phyloP scores from a whole-genome alignment of 768 basidiomycete species.

The Ramaria sp. region DNA sequence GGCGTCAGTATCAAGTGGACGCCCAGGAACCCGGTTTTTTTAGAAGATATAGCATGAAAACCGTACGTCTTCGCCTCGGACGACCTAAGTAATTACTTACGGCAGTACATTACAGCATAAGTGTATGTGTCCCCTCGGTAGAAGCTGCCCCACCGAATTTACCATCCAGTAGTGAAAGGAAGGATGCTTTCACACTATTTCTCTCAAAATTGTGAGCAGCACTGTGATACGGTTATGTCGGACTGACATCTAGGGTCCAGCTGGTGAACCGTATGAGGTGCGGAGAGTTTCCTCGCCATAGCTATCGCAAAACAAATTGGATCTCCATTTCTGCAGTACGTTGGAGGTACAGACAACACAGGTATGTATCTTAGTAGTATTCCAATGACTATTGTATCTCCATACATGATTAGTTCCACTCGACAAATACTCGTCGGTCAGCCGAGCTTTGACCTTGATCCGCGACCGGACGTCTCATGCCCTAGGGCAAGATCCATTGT shows the following conservation, averaged over 20 bases:
- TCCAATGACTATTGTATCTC: background rate
- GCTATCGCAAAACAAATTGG: background rate
- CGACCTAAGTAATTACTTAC: background rate
- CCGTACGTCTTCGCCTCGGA: constrained; percentile 29
- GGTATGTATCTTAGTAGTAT: background rate
- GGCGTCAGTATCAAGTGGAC: constrained; percentile 55
- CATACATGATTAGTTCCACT: background rate
- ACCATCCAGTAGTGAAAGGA: constrained; percentile 43
- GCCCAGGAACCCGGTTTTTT: constrained; percentile 48
- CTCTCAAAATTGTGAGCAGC: constrained; percentile 64
- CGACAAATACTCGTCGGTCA: constrained; percentile 31
- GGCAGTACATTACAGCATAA: constrained; percentile 42
- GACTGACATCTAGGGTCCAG: constrained; percentile 24
- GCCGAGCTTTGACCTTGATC: constrained; percentile 47
- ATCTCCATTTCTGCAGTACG: constrained; percentile 37
- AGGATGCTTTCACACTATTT: constrained; percentile 69
- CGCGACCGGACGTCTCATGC: constrained; percentile 39
- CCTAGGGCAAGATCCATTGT: constrained; percentile 28
- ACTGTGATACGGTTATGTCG: background rate
- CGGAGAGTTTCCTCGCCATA: constrained; percentile 6
- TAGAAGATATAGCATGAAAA: constrained; percentile 60
- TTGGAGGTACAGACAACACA: constrained; percentile 66
- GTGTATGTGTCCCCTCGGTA: constrained; percentile 28
- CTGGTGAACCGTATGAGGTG: constrained; percentile 75
- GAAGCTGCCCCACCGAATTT: too few species aligned